phyloP scores from a whole-genome alignment of 1,139 yeast species.

The Zygoascus hellenicus region DNA sequence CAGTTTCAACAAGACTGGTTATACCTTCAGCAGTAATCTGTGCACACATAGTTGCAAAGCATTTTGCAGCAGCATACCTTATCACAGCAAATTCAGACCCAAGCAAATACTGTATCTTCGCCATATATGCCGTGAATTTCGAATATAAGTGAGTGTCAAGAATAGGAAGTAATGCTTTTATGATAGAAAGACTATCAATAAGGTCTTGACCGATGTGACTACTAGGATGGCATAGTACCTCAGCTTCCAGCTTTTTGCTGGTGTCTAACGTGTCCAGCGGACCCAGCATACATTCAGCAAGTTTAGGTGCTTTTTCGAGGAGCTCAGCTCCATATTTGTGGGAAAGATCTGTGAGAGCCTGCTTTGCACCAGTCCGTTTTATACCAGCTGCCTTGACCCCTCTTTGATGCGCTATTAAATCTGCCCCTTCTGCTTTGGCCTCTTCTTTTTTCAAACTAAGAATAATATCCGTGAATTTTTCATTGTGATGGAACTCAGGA shows the following conservation, averaged over 20 bases:
- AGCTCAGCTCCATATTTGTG: slow-evolving; percentile 47
- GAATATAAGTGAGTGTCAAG: slow-evolving; percentile 47
- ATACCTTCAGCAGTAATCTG: slow-evolving; percentile 69
- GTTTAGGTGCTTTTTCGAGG: slow-evolving; percentile 60
- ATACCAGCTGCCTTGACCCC: slow-evolving; percentile 69
- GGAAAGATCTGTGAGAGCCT: slow-evolving; percentile 54
- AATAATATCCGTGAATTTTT: slow-evolving; percentile 49
- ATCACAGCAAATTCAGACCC: slow-evolving; percentile 70
- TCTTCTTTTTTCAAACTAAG: slow-evolving; percentile 80
- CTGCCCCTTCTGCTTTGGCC: slow-evolving; percentile 61
- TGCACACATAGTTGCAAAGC: slow-evolving; percentile 78
- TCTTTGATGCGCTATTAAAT: slow-evolving; percentile 55
- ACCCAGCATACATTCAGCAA: slow-evolving; percentile 60
- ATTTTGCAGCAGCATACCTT: slow-evolving; percentile 86
- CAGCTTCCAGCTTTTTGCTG: slow-evolving; percentile 27
- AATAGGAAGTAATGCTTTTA: slow-evolving; percentile 67
- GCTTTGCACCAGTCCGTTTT: slow-evolving; percentile 77
- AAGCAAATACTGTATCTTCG: slow-evolving; percentile 55
- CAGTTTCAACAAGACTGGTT: slow-evolving; percentile 68
- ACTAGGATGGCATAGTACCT: slow-evolving; percentile 41
- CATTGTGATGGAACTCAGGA: slow-evolving; percentile 80
- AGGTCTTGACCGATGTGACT: slow-evolving; percentile 66
- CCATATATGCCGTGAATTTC: slow-evolving; percentile 44
- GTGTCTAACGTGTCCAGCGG: slow-evolving; percentile 43
- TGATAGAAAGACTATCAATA: slow-evolving; percentile 80